Conservation (phyloP, 2,329 filamentous ascomycete species). For the Pseudogymnoascus sp. region DNA sequence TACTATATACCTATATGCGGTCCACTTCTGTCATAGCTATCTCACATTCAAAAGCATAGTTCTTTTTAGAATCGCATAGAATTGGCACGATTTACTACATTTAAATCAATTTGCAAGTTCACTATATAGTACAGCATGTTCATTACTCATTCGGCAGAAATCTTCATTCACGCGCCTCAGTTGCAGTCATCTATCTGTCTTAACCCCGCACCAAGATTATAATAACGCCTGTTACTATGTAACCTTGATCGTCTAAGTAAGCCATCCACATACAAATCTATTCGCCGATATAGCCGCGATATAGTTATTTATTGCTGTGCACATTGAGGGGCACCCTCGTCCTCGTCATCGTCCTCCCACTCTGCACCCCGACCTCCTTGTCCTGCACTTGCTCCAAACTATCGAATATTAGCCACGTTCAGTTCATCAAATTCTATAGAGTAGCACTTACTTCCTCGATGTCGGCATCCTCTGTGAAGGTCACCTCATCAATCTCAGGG, state of each 20-base stretch:
- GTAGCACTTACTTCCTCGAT: slow-evolving; percentile 60
- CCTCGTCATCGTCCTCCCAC: slow-evolving; percentile 60
- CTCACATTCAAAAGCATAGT: background rate
- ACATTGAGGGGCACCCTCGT: slow-evolving; percentile 57
- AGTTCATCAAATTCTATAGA: slow-evolving; percentile 9
- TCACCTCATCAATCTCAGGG: slow-evolving; percentile 77
- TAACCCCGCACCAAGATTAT: background rate
- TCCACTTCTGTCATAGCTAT: background rate
- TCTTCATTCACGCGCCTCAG: background rate
- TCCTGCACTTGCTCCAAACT: slow-evolving; percentile 64
- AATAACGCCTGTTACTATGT: slow-evolving; percentile 8
- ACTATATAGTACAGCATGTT: background rate
- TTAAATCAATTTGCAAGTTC: background rate
- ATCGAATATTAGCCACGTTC: slow-evolving; percentile 23
- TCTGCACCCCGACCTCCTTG: slow-evolving; percentile 56
- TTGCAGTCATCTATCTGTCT: slow-evolving; percentile 4
- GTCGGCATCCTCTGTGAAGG: slow-evolving; percentile 74
- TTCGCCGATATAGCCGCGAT: background rate
- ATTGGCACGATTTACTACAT: background rate
- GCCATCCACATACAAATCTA: slow-evolving; percentile 2
- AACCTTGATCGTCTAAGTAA: slow-evolving; percentile 2
- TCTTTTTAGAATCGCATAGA: background rate
- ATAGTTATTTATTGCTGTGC: slow-evolving; percentile 25
- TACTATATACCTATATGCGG: background rate
- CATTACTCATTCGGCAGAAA: background rate